Evolutionary conservation across 2,329 filamentous ascomycete species (phyloP), one percentile per base, ranked within the genome.

Genomic region (Teratosphaeria destructans): DNA sequence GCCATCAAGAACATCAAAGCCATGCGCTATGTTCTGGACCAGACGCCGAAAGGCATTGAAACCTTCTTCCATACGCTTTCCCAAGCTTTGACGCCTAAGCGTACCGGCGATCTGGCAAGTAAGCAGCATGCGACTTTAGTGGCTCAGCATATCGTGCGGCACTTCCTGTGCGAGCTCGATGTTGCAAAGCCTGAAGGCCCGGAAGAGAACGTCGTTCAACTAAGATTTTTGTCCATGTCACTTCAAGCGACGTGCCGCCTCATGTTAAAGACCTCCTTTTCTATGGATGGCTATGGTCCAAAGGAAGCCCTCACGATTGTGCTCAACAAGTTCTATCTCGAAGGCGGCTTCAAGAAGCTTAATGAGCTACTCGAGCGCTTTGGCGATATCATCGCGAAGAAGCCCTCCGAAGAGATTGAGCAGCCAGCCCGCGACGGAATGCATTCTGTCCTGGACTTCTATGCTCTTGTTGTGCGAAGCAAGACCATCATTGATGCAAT

Each of bases 51-150:
- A 8, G 86, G 87, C 3, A 87, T 92, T n/a, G 88, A 90, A 19
- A 86, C 88, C 0, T 88, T 97, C 66, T 88, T 96, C 70, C 90
- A 95, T 68, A 87, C 85, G 1, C 78, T 97, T 52, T 93, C 93
- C 12, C 94, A 90, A 72, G 84, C 88, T 16, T 78, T 97, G 26
- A 80, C 95, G 3, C 84, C 85, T 52, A 88, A 90, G 60, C 85
- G 91, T 56, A 63, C 35, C 12, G 80, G 84, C 32, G 91, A 96
- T 66, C 67, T 77, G 2, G 82, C 82, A 58, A 77, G 80, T 63
- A 83, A 81, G 67, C 83, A 86, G 68, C 85, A 84, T 71, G 82
- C 82, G 35, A 77, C 76, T 23, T 74, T 81, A 60, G 82, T 87
- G 39, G 82, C 83, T 5, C 83, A 87, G 63, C 85, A 89, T 27